Evolutionary conservation across 306 rosid species (phyloP).

Genomic region (Nissolia schottii): DNA sequence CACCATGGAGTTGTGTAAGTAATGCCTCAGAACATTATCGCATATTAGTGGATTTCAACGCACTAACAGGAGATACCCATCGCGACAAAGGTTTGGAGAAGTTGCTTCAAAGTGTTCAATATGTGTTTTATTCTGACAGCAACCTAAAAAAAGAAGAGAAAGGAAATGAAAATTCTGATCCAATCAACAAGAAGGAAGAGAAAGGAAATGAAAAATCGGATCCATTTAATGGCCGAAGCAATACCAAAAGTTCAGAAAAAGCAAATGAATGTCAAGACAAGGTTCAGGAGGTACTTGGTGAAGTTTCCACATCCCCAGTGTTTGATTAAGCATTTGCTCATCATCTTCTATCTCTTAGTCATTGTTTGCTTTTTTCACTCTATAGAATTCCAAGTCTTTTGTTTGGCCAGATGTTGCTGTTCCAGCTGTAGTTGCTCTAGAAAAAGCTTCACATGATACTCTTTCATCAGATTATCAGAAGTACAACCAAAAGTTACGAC

Average conservation of each 20-base stretch:
- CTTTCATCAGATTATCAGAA: slow-evolving; percentile 64
- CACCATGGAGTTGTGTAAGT: slow-evolving; percentile 60
- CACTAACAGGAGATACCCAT: slow-evolving; percentile 61
- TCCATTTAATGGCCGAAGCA: slow-evolving; percentile 39
- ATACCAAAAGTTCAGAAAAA: slow-evolving; percentile 25
- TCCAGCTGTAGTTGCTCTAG: slow-evolving; percentile 72
- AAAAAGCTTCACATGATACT: slow-evolving; percentile 70
- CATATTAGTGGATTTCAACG: slow-evolving; percentile 49
- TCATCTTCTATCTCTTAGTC: neutral
- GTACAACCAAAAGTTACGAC: slow-evolving; percentile 87
- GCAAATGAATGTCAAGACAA: slow-evolving; percentile 41
- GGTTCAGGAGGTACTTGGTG: slow-evolving; percentile 55
- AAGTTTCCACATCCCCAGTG: neutral
- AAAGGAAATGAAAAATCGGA: slow-evolving; percentile 43
- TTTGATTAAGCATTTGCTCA: slow-evolving; percentile 6
- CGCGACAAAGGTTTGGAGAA: slow-evolving; percentile 83
- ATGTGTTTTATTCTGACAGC: slow-evolving; percentile 45
- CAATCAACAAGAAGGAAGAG: slow-evolving; percentile 41
- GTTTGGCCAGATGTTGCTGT: slow-evolving; percentile 89
- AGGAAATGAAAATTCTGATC: slow-evolving; percentile 43
- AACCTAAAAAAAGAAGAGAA: slow-evolving; percentile 37
- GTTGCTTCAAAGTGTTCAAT: slow-evolving; percentile 59
- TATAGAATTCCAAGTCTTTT: slow-evolving; percentile 58
- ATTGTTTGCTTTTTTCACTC: slow-evolving; percentile 11
- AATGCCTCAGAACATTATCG: slow-evolving; percentile 52